Evolutionary conservation across 2,329 filamentous ascomycete genomes (phyloP), one percentile per base, ranked within the genome.

Genomic region (Bipolaris oryzae): DNA sequence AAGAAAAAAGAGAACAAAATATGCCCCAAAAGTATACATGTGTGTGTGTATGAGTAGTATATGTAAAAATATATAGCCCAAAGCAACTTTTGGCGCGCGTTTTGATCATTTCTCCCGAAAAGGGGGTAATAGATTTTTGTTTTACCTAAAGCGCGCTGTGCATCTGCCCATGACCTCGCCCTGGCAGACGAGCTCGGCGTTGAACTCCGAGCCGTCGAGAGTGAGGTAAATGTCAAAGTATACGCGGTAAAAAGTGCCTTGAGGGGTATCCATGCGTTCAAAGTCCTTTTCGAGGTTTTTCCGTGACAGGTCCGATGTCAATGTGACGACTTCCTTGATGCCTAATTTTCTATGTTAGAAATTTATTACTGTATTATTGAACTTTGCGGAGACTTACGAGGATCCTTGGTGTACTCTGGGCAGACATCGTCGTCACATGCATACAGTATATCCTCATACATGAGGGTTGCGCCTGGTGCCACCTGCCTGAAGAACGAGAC

Each of bases 201-300:
- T 98, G 82, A 99, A 98, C 77, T 99, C 95, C 50, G 91, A 96
- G 20, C 95, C 95, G 72, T 99, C 95, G 15, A 99, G 88, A 0
- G 95, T 98, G 64, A 99, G 78, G 78, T 78, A 89, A 72, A 94
- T 84, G 70, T 94, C 90, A 63, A 81, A 80, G 77, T 90, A 90
- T 49, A 92, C 87, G 49, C 84, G 79, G 68, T 84, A 79, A 28
- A 89, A 68, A 80, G 85, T 67, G 75, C 95, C 95, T 77, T 99
- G 94, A 5, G 95, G 93, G 1, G 95, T 98, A 76, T 98, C 95
- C 95, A 98, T 98, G 74, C 95, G 88, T 80, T 99, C 95, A 72
- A 99, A 99, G 77, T 99, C 95, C 80, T 97, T 98, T 78, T 99
- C 95, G 11, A 99, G 88, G 76, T 98, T 98, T 84, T 98, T 99